Conservation (phyloP, 225 moss, liverwort and hornwort genomes). For the Neckera pumila region DNA sequence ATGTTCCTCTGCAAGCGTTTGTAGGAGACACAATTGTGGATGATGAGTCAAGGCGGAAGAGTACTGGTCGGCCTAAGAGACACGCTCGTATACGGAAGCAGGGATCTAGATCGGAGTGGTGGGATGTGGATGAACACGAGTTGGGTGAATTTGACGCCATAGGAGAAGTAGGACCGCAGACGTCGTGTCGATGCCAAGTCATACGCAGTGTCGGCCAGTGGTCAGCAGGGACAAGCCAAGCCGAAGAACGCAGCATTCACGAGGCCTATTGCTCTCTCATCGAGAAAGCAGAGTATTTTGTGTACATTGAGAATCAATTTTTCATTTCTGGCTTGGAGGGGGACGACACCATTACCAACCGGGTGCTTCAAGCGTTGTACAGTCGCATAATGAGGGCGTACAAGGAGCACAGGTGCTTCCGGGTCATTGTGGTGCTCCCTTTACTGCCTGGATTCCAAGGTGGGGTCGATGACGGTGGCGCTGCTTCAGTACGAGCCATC, state of each 20-base stretch:
- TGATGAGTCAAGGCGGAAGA: constrained; percentile 20
- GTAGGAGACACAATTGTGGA: constrained; percentile 19
- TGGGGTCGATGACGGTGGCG: constrained; percentile 48
- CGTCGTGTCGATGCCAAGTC: constrained; percentile 41
- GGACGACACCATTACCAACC: constrained; percentile 37
- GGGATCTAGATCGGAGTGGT: constrained; percentile 36
- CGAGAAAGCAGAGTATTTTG: constrained; percentile 55
- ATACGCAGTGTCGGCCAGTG: constrained; percentile 58
- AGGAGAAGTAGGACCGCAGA: constrained; percentile 40
- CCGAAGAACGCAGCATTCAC: constrained; percentile 51
- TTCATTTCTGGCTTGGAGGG: constrained; percentile 59
- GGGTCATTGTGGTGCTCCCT: constrained; percentile 49
- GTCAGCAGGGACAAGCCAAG: constrained; percentile 60
- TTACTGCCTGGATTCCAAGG: constrained; percentile 53
- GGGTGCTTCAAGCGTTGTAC: constrained; percentile 54
- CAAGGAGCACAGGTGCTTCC: constrained; percentile 37
- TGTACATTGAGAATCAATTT: constrained; percentile 65
- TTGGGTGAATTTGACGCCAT: constrained; percentile 20
- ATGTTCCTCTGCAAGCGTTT: constrained; percentile 47
- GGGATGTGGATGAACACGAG: constrained; percentile 34
- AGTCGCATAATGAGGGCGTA: constrained; percentile 45
- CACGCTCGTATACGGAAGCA: constrained; percentile 6
- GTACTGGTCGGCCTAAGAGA: constrained; percentile 3
- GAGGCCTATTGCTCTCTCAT: constrained; percentile 57
- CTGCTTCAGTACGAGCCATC: constrained; percentile 51